phyloP scores from a whole-genome alignment of 1,284 basidiomycete genomes.

The Malassezia pachydermatis region DNA sequence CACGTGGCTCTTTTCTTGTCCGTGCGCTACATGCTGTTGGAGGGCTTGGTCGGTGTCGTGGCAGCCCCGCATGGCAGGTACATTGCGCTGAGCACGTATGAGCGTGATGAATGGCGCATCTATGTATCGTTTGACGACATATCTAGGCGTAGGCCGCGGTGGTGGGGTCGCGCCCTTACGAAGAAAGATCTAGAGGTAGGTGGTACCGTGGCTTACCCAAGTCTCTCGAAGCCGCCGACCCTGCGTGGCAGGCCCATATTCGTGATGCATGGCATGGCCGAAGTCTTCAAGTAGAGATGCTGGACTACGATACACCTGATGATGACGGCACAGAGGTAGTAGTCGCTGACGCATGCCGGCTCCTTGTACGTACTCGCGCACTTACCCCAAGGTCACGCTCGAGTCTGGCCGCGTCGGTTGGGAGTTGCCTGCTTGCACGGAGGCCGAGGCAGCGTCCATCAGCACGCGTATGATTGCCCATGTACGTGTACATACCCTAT shows the following conservation, averaged over 20 bases:
- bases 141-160: neutral
- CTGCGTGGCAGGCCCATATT: neutral
- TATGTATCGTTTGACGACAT: slow-evolving; percentile 4
- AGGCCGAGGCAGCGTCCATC: neutral
- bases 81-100: neutral
- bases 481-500: neutral
- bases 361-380: neutral
- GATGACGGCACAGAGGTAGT: neutral
- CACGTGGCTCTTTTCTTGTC: slow-evolving; percentile 8
- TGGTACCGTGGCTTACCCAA: too few relatives aligned
- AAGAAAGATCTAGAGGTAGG: neutral
- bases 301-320: slow-evolving; percentile 7
- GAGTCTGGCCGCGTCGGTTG: neutral
- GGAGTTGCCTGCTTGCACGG: neutral
- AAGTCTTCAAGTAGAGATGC: neutral
- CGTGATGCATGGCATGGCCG: neutral
- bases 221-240: neutral
- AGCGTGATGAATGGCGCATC: neutral
- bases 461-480: neutral
- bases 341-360: neutral
- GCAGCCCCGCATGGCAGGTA: slow-evolving; percentile 1
- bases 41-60: neutral
- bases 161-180: neutral
- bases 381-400: too few relatives aligned
- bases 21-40: slow-evolving; percentile 8